Percentiles rank a stretch among this genome's conserved stretches.
Conservation (phyloP, 108 stramenopile species). For the Skeletonema menzelii region DNA sequence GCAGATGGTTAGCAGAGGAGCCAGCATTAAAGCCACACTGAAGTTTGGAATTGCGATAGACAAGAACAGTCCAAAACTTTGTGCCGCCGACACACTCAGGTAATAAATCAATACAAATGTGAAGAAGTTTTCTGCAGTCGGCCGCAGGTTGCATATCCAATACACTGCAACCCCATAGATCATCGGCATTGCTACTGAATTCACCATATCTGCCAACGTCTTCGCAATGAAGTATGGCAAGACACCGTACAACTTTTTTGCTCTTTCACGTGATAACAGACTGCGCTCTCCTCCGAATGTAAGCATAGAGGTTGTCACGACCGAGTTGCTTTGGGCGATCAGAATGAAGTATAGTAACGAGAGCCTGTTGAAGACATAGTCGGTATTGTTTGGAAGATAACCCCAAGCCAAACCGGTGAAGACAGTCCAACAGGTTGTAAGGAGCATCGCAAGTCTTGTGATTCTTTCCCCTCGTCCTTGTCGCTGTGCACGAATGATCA, state of each 20-base stretch:
- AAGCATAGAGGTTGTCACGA: conserved; percentile 58
- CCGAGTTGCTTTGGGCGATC: conserved; percentile 53
- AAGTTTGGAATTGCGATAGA: conserved; percentile 61
- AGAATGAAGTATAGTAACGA: conserved; percentile 78
- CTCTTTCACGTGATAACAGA: conserved; percentile 67
- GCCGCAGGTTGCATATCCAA: conserved; percentile 61
- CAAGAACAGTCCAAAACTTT: conserved; percentile 70
- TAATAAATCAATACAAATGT: conserved; percentile 64
- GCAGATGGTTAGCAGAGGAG: conserved; percentile 70
- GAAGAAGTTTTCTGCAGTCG: conserved; percentile 47
- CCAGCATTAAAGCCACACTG: conserved; percentile 59
- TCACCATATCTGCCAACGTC: conserved; percentile 70
- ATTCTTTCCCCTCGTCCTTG: conserved; percentile 74
- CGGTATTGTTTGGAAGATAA: conserved; percentile 60
- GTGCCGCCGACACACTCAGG: conserved; percentile 66
- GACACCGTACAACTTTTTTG: conserved; percentile 85
- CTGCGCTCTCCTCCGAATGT: conserved; percentile 69
- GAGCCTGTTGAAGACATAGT: conserved; percentile 61
- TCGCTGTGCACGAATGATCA: conserved; percentile 55
- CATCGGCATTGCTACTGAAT: conserved; percentile 60
- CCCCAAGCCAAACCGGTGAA: conserved; percentile 71
- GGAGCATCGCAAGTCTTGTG: conserved; percentile 49
- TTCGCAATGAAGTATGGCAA: conserved; percentile 78
- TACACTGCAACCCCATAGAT: conserved; percentile 63
- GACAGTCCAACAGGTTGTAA: conserved; percentile 53